phyloP scores from a whole-genome alignment of 2,329 filamentous ascomycete species.

The Aphanoascus verrucosus region DNA sequence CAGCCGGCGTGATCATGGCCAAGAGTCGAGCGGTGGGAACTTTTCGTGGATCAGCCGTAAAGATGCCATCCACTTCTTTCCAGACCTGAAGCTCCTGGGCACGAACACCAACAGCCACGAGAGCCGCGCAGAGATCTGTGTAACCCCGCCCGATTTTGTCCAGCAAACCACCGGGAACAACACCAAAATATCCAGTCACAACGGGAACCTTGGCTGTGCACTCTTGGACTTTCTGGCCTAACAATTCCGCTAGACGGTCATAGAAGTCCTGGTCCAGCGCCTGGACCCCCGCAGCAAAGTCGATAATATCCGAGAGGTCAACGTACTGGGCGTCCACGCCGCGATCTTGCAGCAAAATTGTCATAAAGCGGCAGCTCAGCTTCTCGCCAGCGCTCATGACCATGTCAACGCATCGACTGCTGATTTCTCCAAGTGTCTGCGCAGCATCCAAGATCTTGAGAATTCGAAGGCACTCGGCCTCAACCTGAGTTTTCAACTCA shows the following conservation, averaged over 20 bases:
- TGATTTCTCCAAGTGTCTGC: slow-evolving; percentile 56
- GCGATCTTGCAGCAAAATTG: slow-evolving; percentile 67
- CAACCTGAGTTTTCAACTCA: slow-evolving; percentile 55
- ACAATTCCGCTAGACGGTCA: slow-evolving; percentile 48
- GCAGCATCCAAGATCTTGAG: slow-evolving; percentile 60
- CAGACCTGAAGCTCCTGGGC: slow-evolving; percentile 90
- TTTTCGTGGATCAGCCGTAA: slow-evolving; percentile 74
- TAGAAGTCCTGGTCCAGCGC: slow-evolving; percentile 61
- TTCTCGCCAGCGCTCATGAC: slow-evolving; percentile 95
- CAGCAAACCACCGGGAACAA: slow-evolving; percentile 79
- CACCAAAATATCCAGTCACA: slow-evolving; percentile 89
- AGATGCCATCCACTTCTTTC: slow-evolving; percentile 98
- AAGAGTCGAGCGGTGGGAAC: slow-evolving; percentile 90
- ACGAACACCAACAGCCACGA: slow-evolving; percentile 78
- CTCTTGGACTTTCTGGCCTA: slow-evolving; percentile 53
- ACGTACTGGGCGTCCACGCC: slow-evolving; percentile 81
- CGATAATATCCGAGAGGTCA: slow-evolving; percentile 73
- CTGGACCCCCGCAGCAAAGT: slow-evolving; percentile 45
- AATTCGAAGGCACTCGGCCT: slow-evolving; percentile 69
- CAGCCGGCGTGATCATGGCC: slow-evolving; percentile 76
- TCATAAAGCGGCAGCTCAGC: slow-evolving; percentile 85
- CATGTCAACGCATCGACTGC: slow-evolving; percentile 68
- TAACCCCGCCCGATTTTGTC: slow-evolving; percentile 91
- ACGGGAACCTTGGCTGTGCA: slow-evolving; percentile 63
- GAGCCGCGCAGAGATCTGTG: slow-evolving; percentile 86